phyloP scores from a whole-genome alignment of 306 rosid species.

The Gastrolobium bilobum region DNA sequence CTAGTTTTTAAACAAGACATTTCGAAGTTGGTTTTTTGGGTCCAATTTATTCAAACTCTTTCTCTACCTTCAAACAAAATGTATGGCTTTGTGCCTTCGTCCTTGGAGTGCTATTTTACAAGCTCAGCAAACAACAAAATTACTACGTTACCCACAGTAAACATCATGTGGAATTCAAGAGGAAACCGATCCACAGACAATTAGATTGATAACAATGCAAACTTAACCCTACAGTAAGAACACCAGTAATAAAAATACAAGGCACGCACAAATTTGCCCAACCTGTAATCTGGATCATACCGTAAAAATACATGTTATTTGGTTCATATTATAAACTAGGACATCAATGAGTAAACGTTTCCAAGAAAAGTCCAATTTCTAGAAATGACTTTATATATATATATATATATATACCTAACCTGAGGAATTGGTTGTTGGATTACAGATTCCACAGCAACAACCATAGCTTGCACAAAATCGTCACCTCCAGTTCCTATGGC shows the following conservation, averaged over 20 bases:
- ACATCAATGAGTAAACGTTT: neutral
- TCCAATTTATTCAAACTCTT: neutral
- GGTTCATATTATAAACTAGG: neutral
- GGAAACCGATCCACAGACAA: neutral
- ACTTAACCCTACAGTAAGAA: neutral
- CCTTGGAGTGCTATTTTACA: neutral
- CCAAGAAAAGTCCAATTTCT: constrained; percentile 21
- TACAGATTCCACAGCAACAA: constrained; percentile 78
- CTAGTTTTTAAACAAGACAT: neutral
- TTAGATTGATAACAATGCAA: neutral
- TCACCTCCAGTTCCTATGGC: constrained; percentile 91
- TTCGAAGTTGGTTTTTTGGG: neutral
- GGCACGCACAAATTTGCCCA: neutral
- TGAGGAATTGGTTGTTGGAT: constrained; percentile 75
- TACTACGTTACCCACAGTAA: neutral
- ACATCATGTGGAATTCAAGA: neutral
- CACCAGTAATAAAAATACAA: neutral
- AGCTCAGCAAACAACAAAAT: constrained; percentile 18
- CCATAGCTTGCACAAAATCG: constrained; percentile 88
- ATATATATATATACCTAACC: constrained; percentile 41
- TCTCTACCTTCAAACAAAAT: neutral
- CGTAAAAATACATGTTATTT: neutral
- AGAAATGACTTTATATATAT: constrained; percentile 7
- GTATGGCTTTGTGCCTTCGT: neutral
- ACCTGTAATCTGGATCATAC: neutral